phyloP scores from a whole-genome alignment of 1,284 basidiomycete species.

The Malassezia equina region DNA sequence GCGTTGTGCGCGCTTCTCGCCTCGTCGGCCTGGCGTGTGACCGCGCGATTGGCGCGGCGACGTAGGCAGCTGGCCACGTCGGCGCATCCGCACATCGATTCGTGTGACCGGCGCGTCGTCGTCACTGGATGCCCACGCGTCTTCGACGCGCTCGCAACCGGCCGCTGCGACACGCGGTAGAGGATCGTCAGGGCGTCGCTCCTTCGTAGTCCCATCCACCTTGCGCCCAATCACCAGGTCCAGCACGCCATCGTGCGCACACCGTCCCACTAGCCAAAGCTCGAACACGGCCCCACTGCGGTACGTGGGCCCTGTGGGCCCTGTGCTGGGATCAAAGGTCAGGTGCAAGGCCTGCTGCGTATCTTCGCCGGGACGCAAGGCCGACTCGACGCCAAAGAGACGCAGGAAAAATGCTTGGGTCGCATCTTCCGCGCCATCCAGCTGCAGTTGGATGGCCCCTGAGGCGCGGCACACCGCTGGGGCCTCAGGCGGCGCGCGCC shows the following conservation, averaged over 20 bases:
- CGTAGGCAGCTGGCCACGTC: neutral
- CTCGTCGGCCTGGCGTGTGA: slow-evolving; percentile 10
- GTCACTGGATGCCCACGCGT: slow-evolving; percentile 15
- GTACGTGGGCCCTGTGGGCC: neutral
- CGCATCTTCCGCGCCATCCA: slow-evolving; percentile 27
- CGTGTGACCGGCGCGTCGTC: slow-evolving; percentile 5
- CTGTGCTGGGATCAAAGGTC: slow-evolving; percentile 7
- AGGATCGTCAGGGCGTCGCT: slow-evolving; percentile 31
- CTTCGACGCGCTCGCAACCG: neutral
- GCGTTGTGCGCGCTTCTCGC: slow-evolving; percentile 9
- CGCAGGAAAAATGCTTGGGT: slow-evolving; percentile 35
- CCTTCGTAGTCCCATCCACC: neutral
- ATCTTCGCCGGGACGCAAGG: slow-evolving; percentile 7
- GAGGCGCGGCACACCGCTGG: slow-evolving; percentile 5
- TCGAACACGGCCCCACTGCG: slow-evolving; percentile 16
- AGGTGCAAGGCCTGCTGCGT: neutral
- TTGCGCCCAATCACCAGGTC: slow-evolving; percentile 1
- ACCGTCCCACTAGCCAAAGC: slow-evolving; percentile 20
- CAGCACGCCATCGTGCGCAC: neutral
- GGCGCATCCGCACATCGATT: slow-evolving; percentile 7
- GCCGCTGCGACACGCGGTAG: slow-evolving; percentile 23
- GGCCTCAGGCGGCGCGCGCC: neutral
- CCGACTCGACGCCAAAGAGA: slow-evolving; percentile 25
- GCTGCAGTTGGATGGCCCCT: slow-evolving; percentile 14
- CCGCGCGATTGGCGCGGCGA: neutral